Conservation (phyloP, 305 asterid species). For the Solanum chacoense region DNA sequence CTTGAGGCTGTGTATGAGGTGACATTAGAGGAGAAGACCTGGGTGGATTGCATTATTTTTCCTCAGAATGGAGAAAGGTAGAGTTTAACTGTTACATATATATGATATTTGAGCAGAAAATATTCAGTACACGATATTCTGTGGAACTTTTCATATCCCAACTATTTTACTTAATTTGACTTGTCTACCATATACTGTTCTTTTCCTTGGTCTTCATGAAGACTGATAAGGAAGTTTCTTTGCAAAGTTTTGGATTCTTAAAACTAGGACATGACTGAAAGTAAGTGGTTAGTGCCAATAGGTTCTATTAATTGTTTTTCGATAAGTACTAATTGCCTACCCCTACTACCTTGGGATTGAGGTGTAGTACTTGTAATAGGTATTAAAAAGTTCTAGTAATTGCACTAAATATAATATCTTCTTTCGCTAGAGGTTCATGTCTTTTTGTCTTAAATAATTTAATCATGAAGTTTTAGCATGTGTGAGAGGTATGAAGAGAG, state of each 20-base stretch:
- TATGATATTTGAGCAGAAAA: not conserved
- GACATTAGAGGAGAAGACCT: constrained; percentile 37
- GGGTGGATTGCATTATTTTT: constrained; percentile 69
- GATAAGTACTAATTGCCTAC: not conserved
- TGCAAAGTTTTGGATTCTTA: not conserved
- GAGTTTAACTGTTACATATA: not conserved
- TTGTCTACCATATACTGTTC: not conserved
- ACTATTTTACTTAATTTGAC: not conserved
- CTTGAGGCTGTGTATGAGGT: constrained; percentile 72
- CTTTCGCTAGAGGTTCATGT: not conserved
- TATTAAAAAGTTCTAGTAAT: not conserved
- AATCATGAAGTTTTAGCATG: not conserved
- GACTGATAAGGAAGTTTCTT: not conserved
- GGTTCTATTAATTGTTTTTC: not conserved
- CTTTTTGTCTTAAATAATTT: not conserved
- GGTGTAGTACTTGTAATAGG: not conserved
- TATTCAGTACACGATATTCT: not conserved
- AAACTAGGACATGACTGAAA: not conserved
- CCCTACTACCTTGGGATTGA: not conserved
- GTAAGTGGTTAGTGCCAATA: not conserved
- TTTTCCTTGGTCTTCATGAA: not conserved
- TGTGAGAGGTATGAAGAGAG: not conserved
- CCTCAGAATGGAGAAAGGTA: constrained; percentile 95
- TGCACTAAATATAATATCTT: not conserved
- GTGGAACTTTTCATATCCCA: not conserved